Conservation (phyloP, 1,139 yeast species). For the Saccharomyces pastorianus region DNA sequence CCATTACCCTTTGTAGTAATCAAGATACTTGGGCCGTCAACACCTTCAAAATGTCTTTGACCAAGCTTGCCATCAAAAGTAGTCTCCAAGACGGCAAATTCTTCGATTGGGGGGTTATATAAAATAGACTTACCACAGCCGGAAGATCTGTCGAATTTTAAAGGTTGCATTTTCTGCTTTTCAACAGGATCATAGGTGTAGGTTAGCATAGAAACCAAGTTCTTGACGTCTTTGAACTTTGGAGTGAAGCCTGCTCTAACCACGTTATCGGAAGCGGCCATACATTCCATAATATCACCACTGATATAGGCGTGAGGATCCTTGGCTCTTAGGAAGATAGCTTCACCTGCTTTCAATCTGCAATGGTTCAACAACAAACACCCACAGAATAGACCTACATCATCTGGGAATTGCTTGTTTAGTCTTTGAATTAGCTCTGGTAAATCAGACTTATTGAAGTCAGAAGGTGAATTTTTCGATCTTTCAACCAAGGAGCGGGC, state of each 20-base stretch:
- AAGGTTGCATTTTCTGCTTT: slow-evolving; percentile 82
- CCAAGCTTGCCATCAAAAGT: slow-evolving; percentile 42
- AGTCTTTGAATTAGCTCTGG: slow-evolving; percentile 68
- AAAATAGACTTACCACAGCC: slow-evolving; percentile 63
- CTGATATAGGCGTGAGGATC: slow-evolving; percentile 96
- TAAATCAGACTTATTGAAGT: slow-evolving; percentile 39
- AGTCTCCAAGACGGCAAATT: slow-evolving; percentile 84
- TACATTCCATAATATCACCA: slow-evolving; percentile 96
- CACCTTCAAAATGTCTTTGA: slow-evolving; percentile 42
- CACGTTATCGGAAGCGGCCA: slow-evolving; percentile 98
- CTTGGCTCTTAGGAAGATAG: slow-evolving; percentile 91
- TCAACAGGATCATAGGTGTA: slow-evolving; percentile 83
- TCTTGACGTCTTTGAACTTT: slow-evolving; percentile 88
- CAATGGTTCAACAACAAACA: too few relatives aligned
- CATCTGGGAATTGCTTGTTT: slow-evolving; percentile 83
- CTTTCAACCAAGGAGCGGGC: slow-evolving; percentile 58
- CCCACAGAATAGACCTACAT: slow-evolving; percentile 67
- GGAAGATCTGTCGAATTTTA: slow-evolving; percentile 49
- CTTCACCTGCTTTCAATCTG: slow-evolving; percentile 53
- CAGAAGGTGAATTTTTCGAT: slow-evolving; percentile 46
- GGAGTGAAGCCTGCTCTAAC: slow-evolving; percentile 98
- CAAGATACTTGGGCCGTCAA: slow-evolving; percentile 82
- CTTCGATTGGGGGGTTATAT: slow-evolving; percentile 94
- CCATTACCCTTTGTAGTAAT: slow-evolving; percentile 82
- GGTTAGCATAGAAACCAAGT: slow-evolving; percentile 83